Evolutionary conservation across 208 protist genomes (phyloP).

Genomic region (Acanthamoeba royreba): DNA sequence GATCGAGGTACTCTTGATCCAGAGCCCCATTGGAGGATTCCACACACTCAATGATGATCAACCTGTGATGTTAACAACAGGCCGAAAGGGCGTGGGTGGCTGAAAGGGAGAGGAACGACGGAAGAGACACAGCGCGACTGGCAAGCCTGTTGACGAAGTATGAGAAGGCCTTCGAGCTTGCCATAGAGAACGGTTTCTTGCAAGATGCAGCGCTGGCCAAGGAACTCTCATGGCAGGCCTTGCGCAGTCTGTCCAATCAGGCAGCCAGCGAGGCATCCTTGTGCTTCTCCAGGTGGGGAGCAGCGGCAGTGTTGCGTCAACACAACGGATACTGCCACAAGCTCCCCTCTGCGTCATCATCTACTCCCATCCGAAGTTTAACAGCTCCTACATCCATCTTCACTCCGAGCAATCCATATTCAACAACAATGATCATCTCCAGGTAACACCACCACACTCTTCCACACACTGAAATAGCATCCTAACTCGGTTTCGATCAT

Average conservation of each 20-base stretch:
- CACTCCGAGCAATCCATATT: neutral
- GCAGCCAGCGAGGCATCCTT: neutral
- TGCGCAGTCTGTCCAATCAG: neutral
- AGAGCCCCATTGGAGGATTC: too few relatives aligned
- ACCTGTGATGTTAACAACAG: too few relatives aligned
- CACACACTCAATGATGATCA: too few relatives aligned
- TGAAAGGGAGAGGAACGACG: neutral
- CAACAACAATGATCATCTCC: neutral
- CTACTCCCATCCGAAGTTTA: neutral
- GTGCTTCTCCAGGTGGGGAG: neutral
- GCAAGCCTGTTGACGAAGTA: neutral
- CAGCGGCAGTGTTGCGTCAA: neutral
- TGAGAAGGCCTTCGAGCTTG: neutral
- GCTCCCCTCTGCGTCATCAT: neutral
- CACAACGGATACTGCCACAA: neutral
- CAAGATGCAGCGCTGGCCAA: slow-evolving; percentile 21
- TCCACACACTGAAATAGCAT: too few relatives aligned
- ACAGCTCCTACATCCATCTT: too few relatives aligned
- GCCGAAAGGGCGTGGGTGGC: neutral
- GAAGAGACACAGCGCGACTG: neutral
- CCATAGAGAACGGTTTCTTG: slow-evolving; percentile 9
- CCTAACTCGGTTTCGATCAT: neutral
- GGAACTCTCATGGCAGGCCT: slow-evolving; percentile 27
- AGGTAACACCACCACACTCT: neutral
- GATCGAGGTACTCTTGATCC: neutral